Base-by-base conservation (phyloP, 495 filamentous ascomycete species). In the Venustampulla echinocandica region DNA sequence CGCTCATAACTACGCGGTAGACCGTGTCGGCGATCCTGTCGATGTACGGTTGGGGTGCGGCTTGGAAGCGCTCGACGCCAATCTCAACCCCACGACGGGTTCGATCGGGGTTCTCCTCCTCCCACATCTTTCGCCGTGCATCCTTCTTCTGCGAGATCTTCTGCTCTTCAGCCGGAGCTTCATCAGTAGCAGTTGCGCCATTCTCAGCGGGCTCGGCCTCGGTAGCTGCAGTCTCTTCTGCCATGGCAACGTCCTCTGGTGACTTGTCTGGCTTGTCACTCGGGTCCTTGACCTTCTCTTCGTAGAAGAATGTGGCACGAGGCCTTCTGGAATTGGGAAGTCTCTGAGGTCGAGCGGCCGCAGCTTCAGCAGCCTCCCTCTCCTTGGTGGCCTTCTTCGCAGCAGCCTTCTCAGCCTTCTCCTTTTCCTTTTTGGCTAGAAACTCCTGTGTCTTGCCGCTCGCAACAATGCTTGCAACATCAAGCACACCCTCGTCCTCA, bases 371-470 rank as follows among this genome's bases (percentile, higher is more conserved):
- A n/a, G 69, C 69, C 48, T 73, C 71, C 15, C 53, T 55, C 20
- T 69, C 69, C 44, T 65, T 68, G 1, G 52, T 49, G 45, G 71
- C 74, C 44, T 57, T 61, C 15, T 50, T 32, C 11, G 32, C 33
- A 18, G 48, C 67, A 0, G 70, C 70, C 66, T 74, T 81, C 44
- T 80, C 84, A n/a, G 74, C 76, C 68, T 94, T 96, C 58, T 94
- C 87, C 63, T 84, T 88, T 54, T 97, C 93, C 57, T 87, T 84
- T 58, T 84, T 85, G 4, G 87, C 90, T 10, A 98, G 70, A 54
- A 87, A 95, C 55, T 97, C 93, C 44, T 79, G 82, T 33, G 90
- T 90, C 66, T 96, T 87, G 27, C 92, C 93, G 48, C 84, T 88
- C 0, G 80, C 77, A 17, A 98, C 89, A 53, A 98, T 94, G 48